Conservation (phyloP, 306 rosid species). For the Vicia sativa region DNA sequence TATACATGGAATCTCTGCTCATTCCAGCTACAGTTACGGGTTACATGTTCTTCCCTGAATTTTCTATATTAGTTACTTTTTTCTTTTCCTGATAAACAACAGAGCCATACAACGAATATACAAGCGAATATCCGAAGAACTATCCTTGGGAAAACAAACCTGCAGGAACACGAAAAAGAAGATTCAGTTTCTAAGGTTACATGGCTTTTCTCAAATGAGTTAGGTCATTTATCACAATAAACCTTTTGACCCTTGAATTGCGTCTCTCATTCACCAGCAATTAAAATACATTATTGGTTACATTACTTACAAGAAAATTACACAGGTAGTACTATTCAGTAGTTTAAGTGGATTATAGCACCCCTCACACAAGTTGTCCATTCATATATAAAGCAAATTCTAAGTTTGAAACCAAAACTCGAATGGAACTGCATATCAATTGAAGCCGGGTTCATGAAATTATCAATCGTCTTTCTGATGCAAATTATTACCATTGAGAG, state of each 20-base stretch:
- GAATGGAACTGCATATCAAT: slow-evolving; percentile 64
- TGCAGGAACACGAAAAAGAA: slow-evolving; percentile 80
- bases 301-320: slow-evolving; percentile 49
- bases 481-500: slow-evolving; percentile 99
- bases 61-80: slow-evolving; percentile 40
- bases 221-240: slow-evolving; percentile 37
- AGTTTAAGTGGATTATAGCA: slow-evolving; percentile 38
- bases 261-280: slow-evolving; percentile 36
- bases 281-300: slow-evolving; percentile 34
- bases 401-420: slow-evolving; percentile 50
- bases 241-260: slow-evolving; percentile 18
- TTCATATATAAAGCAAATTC: slow-evolving; percentile 46
- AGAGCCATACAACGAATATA: slow-evolving; percentile 63
- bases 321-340: slow-evolving; percentile 42
- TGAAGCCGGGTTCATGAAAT: slow-evolving; percentile 72
- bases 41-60: slow-evolving; percentile 44
- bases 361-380: slow-evolving; percentile 53
- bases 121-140: slow-evolving; percentile 69
- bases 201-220: slow-evolving; percentile 44
- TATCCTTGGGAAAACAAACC: slow-evolving; percentile 77
- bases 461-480: slow-evolving; percentile 98
- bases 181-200: slow-evolving; percentile 66
- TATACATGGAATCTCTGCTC: slow-evolving; percentile 37
- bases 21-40: slow-evolving; percentile 38
- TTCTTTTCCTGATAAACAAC: slow-evolving; percentile 39